Percentiles rank a stretch among this genome's conserved stretches.
Conservation (phyloP, 2,329 filamentous ascomycete species). For the Sclerotinia trifoliorum region DNA sequence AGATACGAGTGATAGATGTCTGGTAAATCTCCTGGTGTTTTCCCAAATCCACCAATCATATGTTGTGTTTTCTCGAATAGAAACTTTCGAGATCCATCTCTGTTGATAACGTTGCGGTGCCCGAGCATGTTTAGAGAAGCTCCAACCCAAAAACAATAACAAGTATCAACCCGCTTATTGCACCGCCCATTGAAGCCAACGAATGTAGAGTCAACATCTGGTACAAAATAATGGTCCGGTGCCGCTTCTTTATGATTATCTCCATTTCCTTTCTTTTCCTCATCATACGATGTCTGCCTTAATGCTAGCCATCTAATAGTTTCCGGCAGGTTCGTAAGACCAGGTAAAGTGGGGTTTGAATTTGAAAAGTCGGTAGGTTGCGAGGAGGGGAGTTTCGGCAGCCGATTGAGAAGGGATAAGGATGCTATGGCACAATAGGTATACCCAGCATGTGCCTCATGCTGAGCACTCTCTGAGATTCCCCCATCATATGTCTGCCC, state of each 20-base stretch:
- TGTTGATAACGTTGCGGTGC: conserved; percentile 56
- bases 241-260: conserved; percentile 23
- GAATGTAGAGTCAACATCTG: conserved; percentile 38
- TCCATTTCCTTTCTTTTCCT: conserved; percentile 43
- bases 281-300: conserved; percentile 61
- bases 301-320: conserved; percentile 57
- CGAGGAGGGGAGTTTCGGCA: conserved; percentile 30
- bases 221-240: conserved; percentile 13
- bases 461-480: conserved; percentile 38
- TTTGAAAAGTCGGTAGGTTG: conserved; percentile 20
- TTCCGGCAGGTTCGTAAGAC: conserved; percentile 40
- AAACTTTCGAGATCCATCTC: conserved; percentile 66
- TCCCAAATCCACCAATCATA: conserved; percentile 78
- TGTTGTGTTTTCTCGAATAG: conserved; percentile 86
- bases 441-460: conserved; percentile 64
- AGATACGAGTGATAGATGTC: conserved; percentile 88
- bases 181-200: conserved; percentile 85
- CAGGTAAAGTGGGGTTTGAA: conserved; percentile 36
- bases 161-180: conserved; percentile 92
- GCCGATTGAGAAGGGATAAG: conserved; percentile 62
- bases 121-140: conserved; percentile 63
- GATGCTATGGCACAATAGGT: conserved; percentile 85
- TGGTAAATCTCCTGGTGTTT: conserved; percentile 64
- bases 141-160: conserved; percentile 90
- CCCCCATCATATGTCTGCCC: conserved; percentile 50